phyloP scores from a whole-genome alignment of 2,329 filamentous ascomycete species.

The Fonsecaea pedrosoi region DNA sequence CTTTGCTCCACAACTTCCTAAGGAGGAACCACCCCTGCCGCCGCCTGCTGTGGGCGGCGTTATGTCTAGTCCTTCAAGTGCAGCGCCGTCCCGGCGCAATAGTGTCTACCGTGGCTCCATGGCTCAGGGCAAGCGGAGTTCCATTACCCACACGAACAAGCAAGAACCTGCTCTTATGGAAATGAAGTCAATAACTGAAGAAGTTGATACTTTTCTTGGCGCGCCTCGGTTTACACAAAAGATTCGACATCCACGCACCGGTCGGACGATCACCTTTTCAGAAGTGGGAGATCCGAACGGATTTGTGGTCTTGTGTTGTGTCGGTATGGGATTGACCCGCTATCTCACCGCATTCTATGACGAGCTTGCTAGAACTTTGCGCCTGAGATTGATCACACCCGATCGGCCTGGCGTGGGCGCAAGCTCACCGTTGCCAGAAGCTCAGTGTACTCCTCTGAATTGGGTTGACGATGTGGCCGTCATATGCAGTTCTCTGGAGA shows the following conservation, averaged over 20 bases:
- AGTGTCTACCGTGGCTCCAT: conserved; percentile 26
- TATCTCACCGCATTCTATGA: conserved; percentile 98
- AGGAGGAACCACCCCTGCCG: conserved; percentile 17
- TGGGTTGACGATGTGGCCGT: conserved; percentile 95
- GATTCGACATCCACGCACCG: conserved; percentile 83
- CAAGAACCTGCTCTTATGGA: conserved; percentile 55
- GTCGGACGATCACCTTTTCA: conserved; percentile 89
- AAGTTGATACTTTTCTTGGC: conserved; percentile 82
- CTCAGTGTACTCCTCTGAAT: conserved; percentile 81
- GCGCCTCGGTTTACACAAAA: conserved; percentile 86
- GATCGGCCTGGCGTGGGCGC: conserved; percentile 94
- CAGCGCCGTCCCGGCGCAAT: conserved; percentile 24
- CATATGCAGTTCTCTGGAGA: conserved; percentile 88
- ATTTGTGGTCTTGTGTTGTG: conserved; percentile 92
- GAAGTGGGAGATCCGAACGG: conserved; percentile 94
- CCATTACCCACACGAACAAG: conserved; percentile 18
- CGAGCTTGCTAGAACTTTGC: conserved; percentile 86
- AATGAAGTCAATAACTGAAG: conserved; percentile 85
- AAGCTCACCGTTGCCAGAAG: conserved; percentile 83
- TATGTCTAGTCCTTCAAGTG: conserved; percentile 20
- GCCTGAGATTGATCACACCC: conserved; percentile 87
- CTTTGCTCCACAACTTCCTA: conserved; percentile 19
- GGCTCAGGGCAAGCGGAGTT: conserved; percentile 26
- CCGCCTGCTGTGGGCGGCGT: background rate
- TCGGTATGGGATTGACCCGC: conserved; percentile 95